phyloP scores from a whole-genome alignment of 2,329 filamentous ascomycete genomes.

The Rhynchosporium agropyri region DNA sequence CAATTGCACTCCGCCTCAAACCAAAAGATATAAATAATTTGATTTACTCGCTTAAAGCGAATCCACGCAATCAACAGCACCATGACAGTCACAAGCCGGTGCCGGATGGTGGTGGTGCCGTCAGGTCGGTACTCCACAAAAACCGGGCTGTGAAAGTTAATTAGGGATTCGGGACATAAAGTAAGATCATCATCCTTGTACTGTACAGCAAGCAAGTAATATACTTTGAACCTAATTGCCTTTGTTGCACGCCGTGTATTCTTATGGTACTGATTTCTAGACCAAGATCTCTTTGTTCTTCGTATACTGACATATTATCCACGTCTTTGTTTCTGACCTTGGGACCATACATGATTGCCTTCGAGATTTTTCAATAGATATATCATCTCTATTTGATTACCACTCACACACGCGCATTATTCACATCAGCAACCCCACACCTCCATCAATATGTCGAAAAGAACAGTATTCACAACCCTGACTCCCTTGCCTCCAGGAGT shows the following conservation, averaged over 20 bases:
- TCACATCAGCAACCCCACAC: conserved; percentile 8
- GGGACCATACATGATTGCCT: neutral
- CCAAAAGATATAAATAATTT: neutral
- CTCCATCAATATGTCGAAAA: conserved; percentile 36
- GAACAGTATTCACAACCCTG: conserved; percentile 72
- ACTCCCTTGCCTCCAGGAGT: conserved; percentile 74
- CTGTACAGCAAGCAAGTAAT: too few relatives aligned
- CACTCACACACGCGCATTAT: neutral
- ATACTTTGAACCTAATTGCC: too few relatives aligned
- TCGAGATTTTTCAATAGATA: neutral
- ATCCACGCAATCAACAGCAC: neutral
- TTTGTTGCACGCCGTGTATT: neutral
- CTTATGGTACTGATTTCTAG: neutral
- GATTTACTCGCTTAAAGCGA: neutral
- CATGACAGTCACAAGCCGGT: conserved; percentile 12
- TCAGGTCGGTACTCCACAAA: neutral
- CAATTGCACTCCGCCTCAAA: neutral
- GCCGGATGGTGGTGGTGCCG: conserved; percentile 7
- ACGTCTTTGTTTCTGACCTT: neutral
- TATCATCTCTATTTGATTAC: neutral
- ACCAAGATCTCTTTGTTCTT: neutral
- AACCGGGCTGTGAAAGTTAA: conserved; percentile 13
- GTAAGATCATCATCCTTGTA: neutral
- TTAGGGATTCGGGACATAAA: conserved; percentile 8
- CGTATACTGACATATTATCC: neutral